phyloP scores from a whole-genome alignment of 805 yeast species.

The Ogataea nitratoaversa region DNA sequence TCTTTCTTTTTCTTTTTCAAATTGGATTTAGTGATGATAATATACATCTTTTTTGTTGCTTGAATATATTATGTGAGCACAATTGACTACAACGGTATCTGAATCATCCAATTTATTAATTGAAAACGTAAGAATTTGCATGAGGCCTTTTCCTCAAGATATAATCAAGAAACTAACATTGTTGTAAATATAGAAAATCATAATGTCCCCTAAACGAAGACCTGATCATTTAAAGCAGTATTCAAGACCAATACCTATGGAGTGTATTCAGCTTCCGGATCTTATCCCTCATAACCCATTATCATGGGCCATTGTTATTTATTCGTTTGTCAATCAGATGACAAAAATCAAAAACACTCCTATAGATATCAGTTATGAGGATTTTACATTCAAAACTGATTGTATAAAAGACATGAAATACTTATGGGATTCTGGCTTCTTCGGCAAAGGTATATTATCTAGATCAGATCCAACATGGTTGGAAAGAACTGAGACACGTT shows the following conservation, averaged over 20 bases:
- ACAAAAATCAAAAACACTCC: not conserved
- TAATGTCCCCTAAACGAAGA: constrained; percentile 8
- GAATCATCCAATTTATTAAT: constrained; percentile 10
- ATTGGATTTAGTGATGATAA: constrained; percentile 5
- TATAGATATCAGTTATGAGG: constrained; percentile 9
- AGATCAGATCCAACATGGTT: constrained; percentile 93
- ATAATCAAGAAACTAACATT: no score
- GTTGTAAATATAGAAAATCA: not conserved
- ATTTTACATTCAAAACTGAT: constrained; percentile 35
- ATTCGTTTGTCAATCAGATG: constrained; percentile 21
- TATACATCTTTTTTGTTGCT: constrained; percentile 15
- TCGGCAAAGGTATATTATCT: constrained; percentile 87
- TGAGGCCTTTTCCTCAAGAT: no score
- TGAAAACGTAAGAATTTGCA: no score
- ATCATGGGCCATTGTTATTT: constrained; percentile 38
- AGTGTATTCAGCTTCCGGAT: constrained; percentile 32
- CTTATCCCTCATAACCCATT: constrained; percentile 42
- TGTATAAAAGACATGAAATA: constrained; percentile 43
- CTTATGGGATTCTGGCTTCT: constrained; percentile 85
- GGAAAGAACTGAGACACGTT: constrained; percentile 54
- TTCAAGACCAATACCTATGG: constrained; percentile 38
- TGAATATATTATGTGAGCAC: constrained; percentile 24
- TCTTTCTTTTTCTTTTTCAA: not conserved
- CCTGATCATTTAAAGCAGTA: constrained; percentile 7
- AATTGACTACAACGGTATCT: constrained; percentile 39